phyloP scores from a whole-genome alignment of 2,329 filamentous ascomycete genomes.

The Sordariomycetes sp. region DNA sequence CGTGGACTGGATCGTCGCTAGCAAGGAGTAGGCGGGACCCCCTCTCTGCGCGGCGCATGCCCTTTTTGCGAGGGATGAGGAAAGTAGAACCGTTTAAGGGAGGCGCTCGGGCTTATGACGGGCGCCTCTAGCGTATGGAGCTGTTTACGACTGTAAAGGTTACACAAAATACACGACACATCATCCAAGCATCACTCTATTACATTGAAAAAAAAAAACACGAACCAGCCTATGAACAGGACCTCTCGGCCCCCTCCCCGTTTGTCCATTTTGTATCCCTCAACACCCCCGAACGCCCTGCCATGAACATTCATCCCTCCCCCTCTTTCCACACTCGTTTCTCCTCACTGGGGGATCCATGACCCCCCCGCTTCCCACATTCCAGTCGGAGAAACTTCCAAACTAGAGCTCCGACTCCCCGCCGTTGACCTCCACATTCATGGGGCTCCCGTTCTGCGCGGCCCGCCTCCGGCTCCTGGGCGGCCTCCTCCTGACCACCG shows the following conservation, averaged over 20 bases:
- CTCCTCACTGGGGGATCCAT: too few relatives aligned
- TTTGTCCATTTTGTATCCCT: neutral
- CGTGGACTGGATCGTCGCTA: slow-evolving; percentile 40
- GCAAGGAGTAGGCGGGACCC: slow-evolving; percentile 18
- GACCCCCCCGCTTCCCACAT: neutral
- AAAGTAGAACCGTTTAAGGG: neutral
- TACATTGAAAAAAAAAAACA: neutral
- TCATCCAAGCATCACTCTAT: neutral
- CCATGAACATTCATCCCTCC: neutral
- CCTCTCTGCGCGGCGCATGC: neutral
- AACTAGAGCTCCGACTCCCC: slow-evolving; percentile 4
- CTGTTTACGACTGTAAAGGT: neutral
- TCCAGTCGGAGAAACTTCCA: neutral
- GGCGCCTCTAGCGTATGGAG: neutral
- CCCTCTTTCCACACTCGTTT: neutral
- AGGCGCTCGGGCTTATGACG: neutral
- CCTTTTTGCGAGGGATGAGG: neutral
- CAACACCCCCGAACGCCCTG: slow-evolving; percentile 3
- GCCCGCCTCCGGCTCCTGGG: neutral
- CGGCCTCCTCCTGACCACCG: neutral
- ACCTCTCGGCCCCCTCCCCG: neutral
- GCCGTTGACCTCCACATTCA: slow-evolving; percentile 5
- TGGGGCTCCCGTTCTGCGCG: slow-evolving; percentile 4
- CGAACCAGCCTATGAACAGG: neutral
- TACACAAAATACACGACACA: neutral